Evolutionary conservation across 78 protist species (phyloP).

Genomic region (Cyanophora paradoxa): DNA sequence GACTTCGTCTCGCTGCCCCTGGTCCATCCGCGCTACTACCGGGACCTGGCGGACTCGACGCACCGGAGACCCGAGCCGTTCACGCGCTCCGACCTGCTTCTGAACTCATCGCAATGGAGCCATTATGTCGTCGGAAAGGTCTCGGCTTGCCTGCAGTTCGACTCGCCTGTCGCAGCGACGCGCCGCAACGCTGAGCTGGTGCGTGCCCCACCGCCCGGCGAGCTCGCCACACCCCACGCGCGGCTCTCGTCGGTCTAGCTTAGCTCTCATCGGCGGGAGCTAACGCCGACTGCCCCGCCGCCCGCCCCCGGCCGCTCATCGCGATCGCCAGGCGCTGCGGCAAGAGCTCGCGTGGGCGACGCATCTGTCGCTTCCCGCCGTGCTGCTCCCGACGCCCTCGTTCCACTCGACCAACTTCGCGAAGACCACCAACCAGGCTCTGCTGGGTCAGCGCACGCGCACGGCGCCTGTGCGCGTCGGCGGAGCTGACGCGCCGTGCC

Average conservation of each 20-base stretch:
- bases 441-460: too few relatives aligned
- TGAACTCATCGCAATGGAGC: constrained; percentile 40
- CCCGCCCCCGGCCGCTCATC: too few relatives aligned
- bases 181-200: neutral
- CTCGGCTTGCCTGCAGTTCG: constrained; percentile 24
- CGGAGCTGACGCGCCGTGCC: neutral
- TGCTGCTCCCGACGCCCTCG: constrained; percentile 51
- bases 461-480: too few relatives aligned
- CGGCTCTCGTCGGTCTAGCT: neutral
- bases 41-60: neutral
- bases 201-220: neutral
- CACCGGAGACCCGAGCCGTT: constrained; percentile 28
- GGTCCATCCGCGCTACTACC: constrained; percentile 31
- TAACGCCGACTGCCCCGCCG: too few relatives aligned
- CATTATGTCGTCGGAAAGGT: constrained; percentile 42
- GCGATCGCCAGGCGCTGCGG: constrained; percentile 30
- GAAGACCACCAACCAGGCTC: too few relatives aligned
- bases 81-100: constrained; percentile 46
- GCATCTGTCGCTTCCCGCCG: constrained; percentile 56
- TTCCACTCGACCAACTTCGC: neutral
- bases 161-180: neutral
- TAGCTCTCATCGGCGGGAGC: neutral
- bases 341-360: constrained; percentile 67
- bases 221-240: neutral
- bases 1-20: constrained; percentile 43